phyloP scores from a whole-genome alignment of 306 rosid species.

The Pueraria montana region DNA sequence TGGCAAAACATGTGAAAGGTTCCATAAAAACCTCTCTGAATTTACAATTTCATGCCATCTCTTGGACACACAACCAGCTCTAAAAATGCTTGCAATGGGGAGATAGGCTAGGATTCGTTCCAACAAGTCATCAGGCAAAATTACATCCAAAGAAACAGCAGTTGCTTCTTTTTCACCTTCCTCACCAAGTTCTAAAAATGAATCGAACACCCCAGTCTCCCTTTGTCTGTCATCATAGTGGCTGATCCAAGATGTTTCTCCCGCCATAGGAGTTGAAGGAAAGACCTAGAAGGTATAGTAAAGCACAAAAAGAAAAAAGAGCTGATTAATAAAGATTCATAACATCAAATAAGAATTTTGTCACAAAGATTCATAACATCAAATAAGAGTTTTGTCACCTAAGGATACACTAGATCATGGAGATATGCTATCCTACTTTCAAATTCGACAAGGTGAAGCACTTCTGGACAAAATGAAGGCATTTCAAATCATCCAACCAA shows the following conservation, averaged over 20 bases:
- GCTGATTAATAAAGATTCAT: conserved; percentile 9
- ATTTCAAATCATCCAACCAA: conserved; percentile 20
- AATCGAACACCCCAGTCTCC: conserved; percentile 57
- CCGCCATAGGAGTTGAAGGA: conserved; percentile 64
- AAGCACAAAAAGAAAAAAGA: not conserved
- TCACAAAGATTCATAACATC: conserved; percentile 10
- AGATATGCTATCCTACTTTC: conserved; percentile 25
- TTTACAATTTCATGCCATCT: conserved; percentile 80
- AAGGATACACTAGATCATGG: conserved; percentile 20
- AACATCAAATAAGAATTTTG: conserved; percentile 30
- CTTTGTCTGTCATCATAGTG: conserved; percentile 60
- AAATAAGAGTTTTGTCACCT: conserved; percentile 46
- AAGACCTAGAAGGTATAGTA: conserved; percentile 43
- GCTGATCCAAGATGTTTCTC: conserved; percentile 80
- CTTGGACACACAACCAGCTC: conserved; percentile 84
- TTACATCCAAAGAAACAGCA: conserved; percentile 62
- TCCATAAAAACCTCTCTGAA: conserved; percentile 75
- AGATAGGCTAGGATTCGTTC: conserved; percentile 84
- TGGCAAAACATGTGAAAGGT: conserved; percentile 60
- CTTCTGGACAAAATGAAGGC: not conserved
- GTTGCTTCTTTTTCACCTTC: conserved; percentile 65
- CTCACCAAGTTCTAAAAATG: conserved; percentile 59
- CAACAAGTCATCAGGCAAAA: conserved; percentile 86
- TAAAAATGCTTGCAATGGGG: conserved; percentile 84
- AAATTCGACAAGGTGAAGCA: conserved; percentile 32